Conservation (phyloP, 2,329 filamentous ascomycete genomes). For the Trichoderma sp. region DNA sequence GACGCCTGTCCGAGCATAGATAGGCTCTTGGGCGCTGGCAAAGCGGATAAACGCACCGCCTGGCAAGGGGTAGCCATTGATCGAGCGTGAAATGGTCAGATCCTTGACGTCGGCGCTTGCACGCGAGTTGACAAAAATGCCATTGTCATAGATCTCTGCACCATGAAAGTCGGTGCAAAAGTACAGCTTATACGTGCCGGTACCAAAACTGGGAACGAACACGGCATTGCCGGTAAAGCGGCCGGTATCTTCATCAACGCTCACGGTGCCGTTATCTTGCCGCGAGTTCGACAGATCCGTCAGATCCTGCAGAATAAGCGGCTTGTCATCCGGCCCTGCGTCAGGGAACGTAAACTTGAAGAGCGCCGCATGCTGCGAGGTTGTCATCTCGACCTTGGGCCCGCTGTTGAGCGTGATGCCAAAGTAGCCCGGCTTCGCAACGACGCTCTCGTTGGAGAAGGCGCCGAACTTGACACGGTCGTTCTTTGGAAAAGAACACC, state of each 20-base stretch:
- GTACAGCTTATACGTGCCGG: conserved; percentile 60
- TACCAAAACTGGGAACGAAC: conserved; percentile 67
- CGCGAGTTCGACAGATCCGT: conserved; percentile 65
- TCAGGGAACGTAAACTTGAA: conserved; percentile 66
- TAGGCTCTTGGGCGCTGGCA: conserved; percentile 49
- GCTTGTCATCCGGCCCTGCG: conserved; percentile 44
- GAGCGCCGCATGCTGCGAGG: conserved; percentile 64
- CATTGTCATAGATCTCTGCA: conserved; percentile 59
- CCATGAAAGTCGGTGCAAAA: conserved; percentile 71
- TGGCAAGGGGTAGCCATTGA: conserved; percentile 58
- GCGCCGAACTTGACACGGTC: conserved; percentile 44
- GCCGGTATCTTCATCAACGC: conserved; percentile 58
- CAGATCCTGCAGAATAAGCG: conserved; percentile 67
- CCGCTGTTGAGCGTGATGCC: conserved; percentile 60
- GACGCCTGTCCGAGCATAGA: conserved; percentile 67
- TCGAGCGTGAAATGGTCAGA: conserved; percentile 51
- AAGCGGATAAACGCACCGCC: conserved; percentile 68
- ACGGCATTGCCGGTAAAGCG: conserved; percentile 64
- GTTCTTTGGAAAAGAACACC: conserved; percentile 61
- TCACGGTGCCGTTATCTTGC: conserved; percentile 58
- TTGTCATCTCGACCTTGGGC: conserved; percentile 67
- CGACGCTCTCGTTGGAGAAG: conserved; percentile 55
- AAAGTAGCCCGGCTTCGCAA: conserved; percentile 67
- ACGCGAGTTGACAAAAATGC: conserved; percentile 62
- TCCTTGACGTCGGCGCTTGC: conserved; percentile 52